A percentile compares a stretch with the other conserved stretches of the same genome.
phyloP scores from a whole-genome alignment of 2,329 filamentous ascomycete genomes.

The Trichoderma harzianum region DNA sequence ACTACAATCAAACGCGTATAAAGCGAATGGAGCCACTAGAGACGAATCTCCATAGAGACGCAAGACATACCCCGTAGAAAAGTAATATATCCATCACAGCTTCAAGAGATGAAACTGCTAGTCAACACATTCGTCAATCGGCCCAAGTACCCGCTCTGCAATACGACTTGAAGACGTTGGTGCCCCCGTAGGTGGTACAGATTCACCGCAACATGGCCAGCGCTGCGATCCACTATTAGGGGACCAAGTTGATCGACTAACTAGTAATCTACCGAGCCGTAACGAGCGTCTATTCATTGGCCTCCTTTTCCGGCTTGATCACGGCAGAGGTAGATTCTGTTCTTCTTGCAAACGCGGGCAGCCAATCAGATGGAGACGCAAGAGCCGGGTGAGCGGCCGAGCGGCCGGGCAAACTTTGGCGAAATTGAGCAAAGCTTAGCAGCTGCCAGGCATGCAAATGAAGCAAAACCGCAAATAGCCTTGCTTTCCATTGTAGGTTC shows the following conservation, averaged over 20 bases:
- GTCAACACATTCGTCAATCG: neutral
- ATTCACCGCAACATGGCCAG: slow-evolving; percentile 10
- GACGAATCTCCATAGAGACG: neutral
- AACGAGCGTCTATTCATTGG: neutral
- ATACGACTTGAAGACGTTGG: neutral
- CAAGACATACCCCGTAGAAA: neutral
- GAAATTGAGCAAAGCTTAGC: neutral
- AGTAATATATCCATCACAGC: neutral
- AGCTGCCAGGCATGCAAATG: neutral
- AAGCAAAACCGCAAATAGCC: neutral
- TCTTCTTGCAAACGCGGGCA: neutral
- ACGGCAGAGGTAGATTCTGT: neutral
- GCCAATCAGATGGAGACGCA: neutral
- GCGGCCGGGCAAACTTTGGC: neutral
- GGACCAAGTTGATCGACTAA: slow-evolving; percentile 1
- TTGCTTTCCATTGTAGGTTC: neutral
- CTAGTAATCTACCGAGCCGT: neutral
- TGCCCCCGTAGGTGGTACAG: neutral
- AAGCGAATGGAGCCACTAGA: neutral
- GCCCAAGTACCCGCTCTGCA: neutral
- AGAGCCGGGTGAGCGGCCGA: neutral
- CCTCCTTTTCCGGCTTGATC: slow-evolving; percentile 3
- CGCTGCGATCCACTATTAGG: slow-evolving; percentile 8
- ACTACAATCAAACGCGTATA: neutral
- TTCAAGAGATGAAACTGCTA: neutral